Base-by-base conservation (phyloP, 2,329 filamentous ascomycete species). In the Aaosphaeria pasadenensis region DNA sequence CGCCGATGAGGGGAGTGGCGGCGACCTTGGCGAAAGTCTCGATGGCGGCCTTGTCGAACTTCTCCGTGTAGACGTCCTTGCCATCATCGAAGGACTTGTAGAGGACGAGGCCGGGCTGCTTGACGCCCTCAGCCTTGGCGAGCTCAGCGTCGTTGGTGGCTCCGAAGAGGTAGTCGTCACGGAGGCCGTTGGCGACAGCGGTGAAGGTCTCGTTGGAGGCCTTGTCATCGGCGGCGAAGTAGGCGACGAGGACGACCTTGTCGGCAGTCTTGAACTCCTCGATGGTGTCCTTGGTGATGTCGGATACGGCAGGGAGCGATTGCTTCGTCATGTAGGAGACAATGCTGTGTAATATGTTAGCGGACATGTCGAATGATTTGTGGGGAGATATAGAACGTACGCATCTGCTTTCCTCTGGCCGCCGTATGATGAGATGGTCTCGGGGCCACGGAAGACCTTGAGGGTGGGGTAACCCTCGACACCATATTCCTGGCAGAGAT, bases 71-170 rank as follows among this genome's bases (percentile, higher is more conserved):
- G 62, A 86, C 78, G 63, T 85, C 84, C 84, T 96, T 96, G 77
- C 91, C 91, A 78, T 97, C 92, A 68, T 99, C 94, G 66, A 97
- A 99, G 51, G 86, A 81, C 84, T 99, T 97, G 87, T 97, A 97
- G 50, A 99, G 84, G 56, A 96, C 89, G 57, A 99, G 78, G 48
- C 88, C 85, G 55, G 94, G 94, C 66, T 87, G 84, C 71, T 86
- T 87, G 71, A 95, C 89, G 60, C 88, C 91, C 78, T 95, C 94
- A 43, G 88, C 86, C 81, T 95, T 86, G 64, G 94, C 91, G 57
- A 97, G 77, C 48, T 81, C 83, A 54, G 86, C 86, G 67, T 97
- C 94, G 71, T 82, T 89, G 72, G 87, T 88, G 53, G 88, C 86
- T 65, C 89, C 94, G 71, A 99, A 99, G 60, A 96, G 87, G 80